Evolutionary conservation across 1,139 yeast species (phyloP), one percentile per base, ranked within the genome.

Genomic region (Blastobotrys apis): DNA sequence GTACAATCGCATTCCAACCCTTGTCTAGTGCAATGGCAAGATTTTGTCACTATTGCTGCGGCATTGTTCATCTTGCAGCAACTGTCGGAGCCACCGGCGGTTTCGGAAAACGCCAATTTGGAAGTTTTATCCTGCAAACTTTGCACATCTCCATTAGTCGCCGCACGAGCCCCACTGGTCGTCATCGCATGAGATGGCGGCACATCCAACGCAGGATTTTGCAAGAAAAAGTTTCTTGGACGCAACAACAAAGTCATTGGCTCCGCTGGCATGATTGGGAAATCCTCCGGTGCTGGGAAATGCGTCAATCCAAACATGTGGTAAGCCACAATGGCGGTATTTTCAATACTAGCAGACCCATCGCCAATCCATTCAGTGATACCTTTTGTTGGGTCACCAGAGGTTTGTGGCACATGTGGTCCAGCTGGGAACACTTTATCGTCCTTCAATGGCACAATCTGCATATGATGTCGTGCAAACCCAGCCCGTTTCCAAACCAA

Each of bases 251-350:
- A 71, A 50, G 81, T 78, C 58, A 82, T 80, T 57, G 85, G 82
- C 67, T 84, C 94, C 33, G 88, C 82, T 41, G 94, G 94, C 94
- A 84, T 84, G 54, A 84, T 78, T 49, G 94, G 92, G 81, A 83
- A 84, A 67, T 84, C 94, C 69, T 84, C 94, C 50, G 94, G 92
- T 10, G 90, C 80, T 50, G 94, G 94, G 77, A 83, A 81, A 62
- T 84, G 94, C 35, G 92, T 81, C 53, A 84, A 77, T 59, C 94
- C 94, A 61, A 84, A 84, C 30, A 90, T 83, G 65, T 83, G 92
- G 79, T 80, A 84, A 9, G 57, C 84, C 83, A 47, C 83, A 79
- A 43, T 81, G 80, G 53, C 66, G 77, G 56, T 78, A 67, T 64
- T 77, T 72, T 62, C 78, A 65, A 60, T 79, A 82, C 47, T 69